A percentile compares a stretch with the other conserved stretches of the same genome.
Conservation (phyloP, 148 eudicot genomes). For the Vaccinium corymbosum region DNA sequence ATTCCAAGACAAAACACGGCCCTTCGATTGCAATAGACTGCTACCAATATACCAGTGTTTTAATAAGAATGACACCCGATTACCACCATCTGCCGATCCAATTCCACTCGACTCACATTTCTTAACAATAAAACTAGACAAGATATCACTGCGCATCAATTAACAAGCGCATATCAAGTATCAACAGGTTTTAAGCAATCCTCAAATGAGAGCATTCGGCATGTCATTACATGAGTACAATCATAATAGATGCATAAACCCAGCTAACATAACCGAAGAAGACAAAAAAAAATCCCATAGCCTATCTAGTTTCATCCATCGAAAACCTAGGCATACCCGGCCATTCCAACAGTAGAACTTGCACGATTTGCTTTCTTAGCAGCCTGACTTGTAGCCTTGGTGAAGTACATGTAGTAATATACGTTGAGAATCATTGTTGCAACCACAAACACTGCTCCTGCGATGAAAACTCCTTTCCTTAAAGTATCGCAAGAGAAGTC, state of each 20-base stretch:
- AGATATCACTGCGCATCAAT: not conserved
- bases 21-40: not conserved
- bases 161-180: not conserved
- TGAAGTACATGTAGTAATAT: constrained; percentile 84
- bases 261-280: not conserved
- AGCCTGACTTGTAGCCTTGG: constrained; percentile 65
- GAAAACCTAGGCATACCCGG: constrained; percentile 48
- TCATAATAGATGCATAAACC: constrained; percentile 6
- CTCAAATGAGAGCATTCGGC: not conserved
- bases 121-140: not conserved
- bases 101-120: not conserved
- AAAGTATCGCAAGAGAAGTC: constrained; percentile 81
- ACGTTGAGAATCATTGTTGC: constrained; percentile 78
- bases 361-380: constrained; percentile 52
- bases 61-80: not conserved
- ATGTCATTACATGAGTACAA: constrained; percentile 10
- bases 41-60: not conserved
- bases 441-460: constrained; percentile 93
- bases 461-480: constrained; percentile 83
- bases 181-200: not conserved
- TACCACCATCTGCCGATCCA: not conserved
- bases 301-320: not conserved
- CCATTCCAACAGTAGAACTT: constrained; percentile 66
- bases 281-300: not conserved
- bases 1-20: not conserved